These are phyloP conservation scores for Cephaloascus albidus DNA, from an alignment of 805 yeast genomes.

Conservation along the genomic window DNA sequence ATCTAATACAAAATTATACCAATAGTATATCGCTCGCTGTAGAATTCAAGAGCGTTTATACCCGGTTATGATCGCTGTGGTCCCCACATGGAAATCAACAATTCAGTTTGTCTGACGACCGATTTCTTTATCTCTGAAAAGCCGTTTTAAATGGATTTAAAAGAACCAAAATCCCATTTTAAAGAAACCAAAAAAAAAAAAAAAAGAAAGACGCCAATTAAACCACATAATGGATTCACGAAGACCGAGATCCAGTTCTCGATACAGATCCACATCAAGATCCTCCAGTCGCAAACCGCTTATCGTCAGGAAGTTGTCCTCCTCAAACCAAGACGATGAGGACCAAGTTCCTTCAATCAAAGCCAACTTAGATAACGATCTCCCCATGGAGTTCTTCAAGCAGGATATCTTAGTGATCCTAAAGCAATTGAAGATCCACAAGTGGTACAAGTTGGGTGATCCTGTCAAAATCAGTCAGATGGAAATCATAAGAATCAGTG, in stretches of 20 bases:
- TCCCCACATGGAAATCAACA: too few species aligned
- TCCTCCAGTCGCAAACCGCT: conserved; percentile 20
- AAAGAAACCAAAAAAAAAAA: too few species aligned
- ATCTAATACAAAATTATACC: too few species aligned
- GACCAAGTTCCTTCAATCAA: conserved; percentile 39
- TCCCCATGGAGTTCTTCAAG: conserved; percentile 80
- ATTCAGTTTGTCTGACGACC: too few species aligned
- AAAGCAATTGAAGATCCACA: conserved; percentile 56
- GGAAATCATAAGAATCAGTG: conserved; percentile 61
- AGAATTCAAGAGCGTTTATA: too few species aligned
- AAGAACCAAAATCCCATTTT: too few species aligned
- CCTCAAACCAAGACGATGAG: conserved; percentile 17
- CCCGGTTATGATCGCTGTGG: too few species aligned
- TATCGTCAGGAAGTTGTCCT: conserved; percentile 21
- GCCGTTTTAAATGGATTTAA: too few species aligned
- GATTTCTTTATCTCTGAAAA: too few species aligned
- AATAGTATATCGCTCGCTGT: too few species aligned
- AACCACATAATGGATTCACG: conserved; percentile 1
- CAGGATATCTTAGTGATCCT: conserved; percentile 65
- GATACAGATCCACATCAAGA: conserved; percentile 27
- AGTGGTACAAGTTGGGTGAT: conserved; percentile 62
- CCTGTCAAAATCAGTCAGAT: conserved; percentile 31
- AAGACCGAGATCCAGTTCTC: conserved; percentile 22
- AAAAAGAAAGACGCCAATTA: too few species aligned
- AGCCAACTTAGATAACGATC: conserved; percentile 59